A percentile compares a stretch with the other conserved stretches of the same genome.
Evolutionary conservation across 164 flowering plant species (phyloP).

Genomic region (Warburgia ugandensis): DNA sequence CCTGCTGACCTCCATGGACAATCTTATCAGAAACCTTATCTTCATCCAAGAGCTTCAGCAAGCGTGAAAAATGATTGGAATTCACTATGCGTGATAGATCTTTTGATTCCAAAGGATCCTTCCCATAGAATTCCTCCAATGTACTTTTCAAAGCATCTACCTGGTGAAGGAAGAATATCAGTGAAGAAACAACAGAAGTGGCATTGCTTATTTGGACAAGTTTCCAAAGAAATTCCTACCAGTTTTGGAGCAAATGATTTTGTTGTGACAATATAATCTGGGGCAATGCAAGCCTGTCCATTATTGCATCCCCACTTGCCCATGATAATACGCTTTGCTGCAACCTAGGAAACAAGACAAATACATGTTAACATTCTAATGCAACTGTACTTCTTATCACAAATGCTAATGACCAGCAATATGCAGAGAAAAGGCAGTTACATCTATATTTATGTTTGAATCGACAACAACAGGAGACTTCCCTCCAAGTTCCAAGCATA

Average conservation of each 20-base stretch:
- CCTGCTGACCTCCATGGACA: conserved; percentile 65
- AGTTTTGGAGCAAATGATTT: conserved; percentile 32
- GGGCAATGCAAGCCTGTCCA: conserved; percentile 68
- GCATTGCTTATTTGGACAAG: neutral
- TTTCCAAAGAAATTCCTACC: conserved; percentile 27
- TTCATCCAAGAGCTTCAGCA: conserved; percentile 45
- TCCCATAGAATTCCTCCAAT: conserved; percentile 49
- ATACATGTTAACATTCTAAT: conserved; percentile 1
- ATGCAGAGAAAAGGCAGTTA: conserved; percentile 15
- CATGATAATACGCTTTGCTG: conserved; percentile 40
- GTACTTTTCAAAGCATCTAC: conserved; percentile 41
- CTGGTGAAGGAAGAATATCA: conserved; percentile 24
- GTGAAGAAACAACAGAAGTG: neutral
- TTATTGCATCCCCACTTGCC: conserved; percentile 61
- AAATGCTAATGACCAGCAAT: too few species aligned
- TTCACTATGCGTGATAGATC: conserved; percentile 50
- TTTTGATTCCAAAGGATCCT: conserved; percentile 30
- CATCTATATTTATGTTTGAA: conserved; percentile 52
- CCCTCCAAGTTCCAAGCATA: conserved; percentile 92
- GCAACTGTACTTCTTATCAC: too few species aligned
- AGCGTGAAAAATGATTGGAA: conserved; percentile 42
- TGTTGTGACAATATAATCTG: conserved; percentile 63
- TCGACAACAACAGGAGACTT: conserved; percentile 87
- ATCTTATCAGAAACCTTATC: conserved; percentile 54
- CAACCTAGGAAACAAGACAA: conserved; percentile 34